phyloP scores from a whole-genome alignment of 2,329 filamentous ascomycete genomes.

The Penicillium sp. region DNA sequence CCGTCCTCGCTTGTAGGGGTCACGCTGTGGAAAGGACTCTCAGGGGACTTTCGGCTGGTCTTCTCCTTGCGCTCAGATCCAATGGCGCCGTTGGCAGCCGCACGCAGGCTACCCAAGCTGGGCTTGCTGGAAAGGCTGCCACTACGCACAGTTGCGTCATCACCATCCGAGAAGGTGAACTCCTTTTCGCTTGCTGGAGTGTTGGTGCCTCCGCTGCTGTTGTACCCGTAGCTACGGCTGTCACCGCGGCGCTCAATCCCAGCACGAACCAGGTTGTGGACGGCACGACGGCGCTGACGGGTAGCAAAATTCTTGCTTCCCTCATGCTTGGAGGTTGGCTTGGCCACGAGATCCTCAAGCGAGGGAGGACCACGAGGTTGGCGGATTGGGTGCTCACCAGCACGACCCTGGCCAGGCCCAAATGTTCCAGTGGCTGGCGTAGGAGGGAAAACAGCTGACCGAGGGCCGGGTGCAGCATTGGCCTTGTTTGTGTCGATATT shows the following conservation, averaged over 20 bases:
- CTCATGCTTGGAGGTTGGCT: conserved; percentile 89
- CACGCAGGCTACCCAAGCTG: conserved; percentile 73
- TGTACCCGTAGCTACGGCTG: conserved; percentile 68
- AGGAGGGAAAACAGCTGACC: conserved; percentile 75
- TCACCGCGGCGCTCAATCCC: conserved; percentile 78
- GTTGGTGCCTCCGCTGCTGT: conserved; percentile 69
- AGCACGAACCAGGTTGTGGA: conserved; percentile 87
- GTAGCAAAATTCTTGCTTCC: conserved; percentile 96
- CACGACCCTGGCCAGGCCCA: conserved; percentile 86
- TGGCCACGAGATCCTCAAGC: conserved; percentile 84
- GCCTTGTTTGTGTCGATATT: conserved; percentile 50
- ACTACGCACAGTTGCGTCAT: conserved; percentile 73
- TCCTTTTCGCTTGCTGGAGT: conserved; percentile 85
- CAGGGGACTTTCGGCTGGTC: conserved; percentile 52
- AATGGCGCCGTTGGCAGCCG: conserved; percentile 78
- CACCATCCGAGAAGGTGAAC: conserved; percentile 69
- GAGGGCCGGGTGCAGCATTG: conserved; percentile 65
- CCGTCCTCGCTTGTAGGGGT: conserved; percentile 66
- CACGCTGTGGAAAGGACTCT: conserved; percentile 58
- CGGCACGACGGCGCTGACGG: conserved; percentile 85
- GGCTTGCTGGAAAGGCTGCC: conserved; percentile 77
- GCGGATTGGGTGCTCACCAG: conserved; percentile 89
- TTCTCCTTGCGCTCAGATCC: conserved; percentile 82
- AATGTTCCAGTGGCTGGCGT: conserved; percentile 83
- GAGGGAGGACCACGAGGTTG: conserved; percentile 91